These are phyloP conservation scores for Sclerotinia spermophila DNA, from an alignment of 2,329 filamentous ascomycete genomes.

Conservation along the genomic window DNA sequence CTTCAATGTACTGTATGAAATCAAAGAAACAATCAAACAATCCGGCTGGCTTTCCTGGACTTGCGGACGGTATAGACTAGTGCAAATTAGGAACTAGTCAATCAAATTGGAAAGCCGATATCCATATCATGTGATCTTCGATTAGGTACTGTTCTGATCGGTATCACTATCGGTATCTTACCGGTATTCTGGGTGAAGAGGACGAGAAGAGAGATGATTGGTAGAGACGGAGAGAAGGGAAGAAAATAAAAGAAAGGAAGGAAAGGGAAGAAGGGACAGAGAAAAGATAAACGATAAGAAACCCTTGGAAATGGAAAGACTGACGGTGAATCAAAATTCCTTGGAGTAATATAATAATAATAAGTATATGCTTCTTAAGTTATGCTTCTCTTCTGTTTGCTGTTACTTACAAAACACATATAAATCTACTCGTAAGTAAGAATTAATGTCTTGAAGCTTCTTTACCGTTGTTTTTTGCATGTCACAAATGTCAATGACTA, in stretches of 20 bases:
- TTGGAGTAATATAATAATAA: neutral
- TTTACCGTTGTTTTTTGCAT: neutral
- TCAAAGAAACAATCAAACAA: constrained; percentile 19
- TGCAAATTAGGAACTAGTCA: neutral
- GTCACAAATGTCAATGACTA: neutral
- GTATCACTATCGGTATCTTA: neutral
- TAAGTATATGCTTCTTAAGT: no score
- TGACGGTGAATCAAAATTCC: neutral
- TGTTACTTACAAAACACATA: neutral
- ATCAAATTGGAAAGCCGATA: neutral
- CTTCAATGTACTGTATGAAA: constrained; percentile 6
- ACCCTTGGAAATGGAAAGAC: neutral
- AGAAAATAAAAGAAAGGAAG: neutral
- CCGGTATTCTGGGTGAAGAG: neutral
- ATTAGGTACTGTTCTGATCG: neutral
- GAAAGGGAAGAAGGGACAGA: neutral
- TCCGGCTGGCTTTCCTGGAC: constrained; percentile 10
- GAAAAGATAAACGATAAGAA: neutral
- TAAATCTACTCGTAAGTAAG: no score
- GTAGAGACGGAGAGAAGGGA: neutral
- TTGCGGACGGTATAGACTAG: neutral
- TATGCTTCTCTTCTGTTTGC: neutral
- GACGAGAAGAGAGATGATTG: neutral
- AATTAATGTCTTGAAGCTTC: neutral
- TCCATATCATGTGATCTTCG: neutral